Base-by-base conservation (phyloP, 2,329 filamentous ascomycete species). In the Escovopsis sp. region DNA sequence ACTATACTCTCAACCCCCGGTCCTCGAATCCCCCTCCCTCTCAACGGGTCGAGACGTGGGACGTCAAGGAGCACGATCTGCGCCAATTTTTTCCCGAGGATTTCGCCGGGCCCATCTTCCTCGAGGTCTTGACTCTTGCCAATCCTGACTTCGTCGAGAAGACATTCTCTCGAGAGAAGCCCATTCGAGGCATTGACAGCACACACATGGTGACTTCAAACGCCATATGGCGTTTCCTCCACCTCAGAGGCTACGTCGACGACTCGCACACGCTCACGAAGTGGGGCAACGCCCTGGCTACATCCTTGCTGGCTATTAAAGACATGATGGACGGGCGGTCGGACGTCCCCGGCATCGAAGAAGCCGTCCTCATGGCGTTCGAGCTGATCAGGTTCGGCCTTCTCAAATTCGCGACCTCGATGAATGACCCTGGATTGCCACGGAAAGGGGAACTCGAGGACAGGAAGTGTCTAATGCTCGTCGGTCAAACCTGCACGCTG, bases 401-500 rank as follows among this genome's bases (percentile, higher is more conserved):
- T 25, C 68, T 98, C 14, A 87, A 82, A 70, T 77, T 46, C 66
- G 71, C 39, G 57, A 64, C 10, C 70, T 69, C 38, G n/a, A n/a
- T n/a, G n/a, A n/a, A n/a, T n/a, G 57, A 70, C 7, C 65, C 68
- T 35, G 72, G 72, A 19, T 55, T 68, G 16, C 69, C 72, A 12
- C 60, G 69, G 39, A 69, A 66, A 45, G 66, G 66, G 30, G 59
- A 54, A 52, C 81, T 81, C 4, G 74, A 82, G 28, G 86, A 94
- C 44, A 85, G 82, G 53, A 67, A 71, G 23, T 79, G 79, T 48
- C 76, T 86, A 31, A 69, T 90, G 37, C 68, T 98, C 31, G 76
- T 96, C 48, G 90, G 86, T 45, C 79, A 90, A 27, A 79, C 87
- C 41, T 83, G 87, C 12, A 86, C 82, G 35, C 65, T 96, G 39